Base-by-base conservation (phyloP, 129 eudicot species). In the Tagetes erecta region DNA sequence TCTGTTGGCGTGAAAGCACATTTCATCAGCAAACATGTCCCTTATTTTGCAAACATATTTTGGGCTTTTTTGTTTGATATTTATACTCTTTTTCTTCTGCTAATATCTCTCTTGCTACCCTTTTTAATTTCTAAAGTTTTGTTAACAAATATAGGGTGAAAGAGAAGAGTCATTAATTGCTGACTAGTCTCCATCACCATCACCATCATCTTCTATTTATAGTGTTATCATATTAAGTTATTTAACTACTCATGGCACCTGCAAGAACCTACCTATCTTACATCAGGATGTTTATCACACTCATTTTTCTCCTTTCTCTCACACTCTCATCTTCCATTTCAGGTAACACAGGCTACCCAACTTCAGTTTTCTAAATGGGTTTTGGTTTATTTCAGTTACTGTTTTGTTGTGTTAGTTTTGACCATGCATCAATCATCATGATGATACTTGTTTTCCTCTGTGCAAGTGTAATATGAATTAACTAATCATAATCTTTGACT, bases 221-320 rank as follows among this genome's bases (percentile, higher is more conserved):
- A 63, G 46, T 51, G 67, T 78, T 71, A 37, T 65, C 11, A 63
- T 71, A 42, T 72, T 72, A 59, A 80, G 63, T 68, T 80, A 27
- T 55, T 67, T 71, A 40, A 71, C 62, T 62, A 55, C 57, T 64
- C 67, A 85, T 85, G 95, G 80, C 81, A 73, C 77, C 77, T 78
- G 52, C 92, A 82, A 82, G 79, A 80, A 80, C 81, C 81, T 59
- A 52, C 74, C 45, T 68, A 44, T 47, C 31, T 71, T 45, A 71
- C 67, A 68, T 76, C 31, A 76, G 68, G 75, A 70, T 83, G 73
- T 60, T 86, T 53, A 69, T 73, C 81, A 71, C 74, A 10, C 50
- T 78, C 59, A 6, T 85, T 59, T 58, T 83, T 80, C 55, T 85
- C 5, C 50, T 78, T 73, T 80, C 83, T 41, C 74, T 88, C 80